Conservation (phyloP, 148 eudicot genomes). For the Selenicereus undatus region DNA sequence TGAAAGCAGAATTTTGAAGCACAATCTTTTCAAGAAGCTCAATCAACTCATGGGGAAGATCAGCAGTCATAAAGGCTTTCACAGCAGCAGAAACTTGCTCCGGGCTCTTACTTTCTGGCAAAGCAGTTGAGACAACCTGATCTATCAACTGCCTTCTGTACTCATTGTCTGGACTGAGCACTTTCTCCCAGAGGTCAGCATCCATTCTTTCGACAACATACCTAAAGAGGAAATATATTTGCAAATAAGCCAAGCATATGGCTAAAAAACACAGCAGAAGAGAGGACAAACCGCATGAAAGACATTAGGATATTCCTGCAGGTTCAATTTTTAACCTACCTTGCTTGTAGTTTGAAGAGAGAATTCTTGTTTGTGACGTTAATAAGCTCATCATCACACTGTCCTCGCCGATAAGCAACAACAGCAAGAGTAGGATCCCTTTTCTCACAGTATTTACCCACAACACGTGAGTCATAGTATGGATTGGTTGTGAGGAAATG, state of each 20-base stretch:
- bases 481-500: conserved; percentile 96
- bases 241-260: neutral
- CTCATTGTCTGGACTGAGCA: conserved; percentile 86
- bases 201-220: conserved; percentile 98
- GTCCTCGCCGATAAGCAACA: conserved; percentile 93
- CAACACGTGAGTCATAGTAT: conserved; percentile 95
- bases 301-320: neutral
- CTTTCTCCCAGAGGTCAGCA: conserved; percentile 89
- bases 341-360: conserved; percentile 79
- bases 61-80: conserved; percentile 98
- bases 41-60: conserved; percentile 94
- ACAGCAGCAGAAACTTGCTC: conserved; percentile 99
- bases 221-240: conserved; percentile 28
- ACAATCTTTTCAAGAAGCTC: conserved; percentile 97
- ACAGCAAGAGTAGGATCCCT: conserved; percentile 99
- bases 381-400: conserved; percentile 94
- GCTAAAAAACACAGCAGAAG: neutral
- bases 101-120: conserved; percentile 99
- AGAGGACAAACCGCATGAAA: neutral
- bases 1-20: conserved; percentile 95
- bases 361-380: conserved; percentile 90
- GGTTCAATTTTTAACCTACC: conserved; percentile 34
- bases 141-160: conserved; percentile 92
- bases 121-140: conserved; percentile 98
- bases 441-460: conserved; percentile 97